phyloP scores from a whole-genome alignment of 2,329 filamentous ascomycete species.

The Lizonia empirigonia region DNA sequence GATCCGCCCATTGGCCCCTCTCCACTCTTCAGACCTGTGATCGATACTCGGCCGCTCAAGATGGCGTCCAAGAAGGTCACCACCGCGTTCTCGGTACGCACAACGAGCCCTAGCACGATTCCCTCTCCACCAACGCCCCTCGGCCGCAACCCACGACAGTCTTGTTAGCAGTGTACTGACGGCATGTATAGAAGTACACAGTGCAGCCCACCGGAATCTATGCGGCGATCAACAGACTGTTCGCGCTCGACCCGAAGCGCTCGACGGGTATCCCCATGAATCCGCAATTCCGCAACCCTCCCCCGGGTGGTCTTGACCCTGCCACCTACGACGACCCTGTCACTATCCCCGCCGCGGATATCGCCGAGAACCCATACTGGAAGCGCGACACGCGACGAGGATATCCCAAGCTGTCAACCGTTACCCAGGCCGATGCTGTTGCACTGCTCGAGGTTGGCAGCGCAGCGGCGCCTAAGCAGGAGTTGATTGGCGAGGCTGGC shows the following conservation, averaged over 20 bases:
- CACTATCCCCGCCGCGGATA: slow-evolving; percentile 80
- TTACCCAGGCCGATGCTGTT: slow-evolving; percentile 84
- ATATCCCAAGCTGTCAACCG: slow-evolving; percentile 79
- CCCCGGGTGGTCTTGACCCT: slow-evolving; percentile 75
- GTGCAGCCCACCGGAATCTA: slow-evolving; percentile 88
- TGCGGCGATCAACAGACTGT: slow-evolving; percentile 76
- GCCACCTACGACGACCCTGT: slow-evolving; percentile 79
- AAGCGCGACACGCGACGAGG: slow-evolving; percentile 85
- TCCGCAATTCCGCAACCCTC: slow-evolving; percentile 85
- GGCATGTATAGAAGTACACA: slow-evolving; percentile 80
- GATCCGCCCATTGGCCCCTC: slow-evolving; percentile 32
- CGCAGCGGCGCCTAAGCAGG: slow-evolving; percentile 78
- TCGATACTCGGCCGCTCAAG: slow-evolving; percentile 22
- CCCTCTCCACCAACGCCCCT: slow-evolving; percentile 15
- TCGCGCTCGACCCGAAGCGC: slow-evolving; percentile 84
- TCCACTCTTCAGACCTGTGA: slow-evolving; percentile 21
- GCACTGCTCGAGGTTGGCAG: slow-evolving; percentile 85
- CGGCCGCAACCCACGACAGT: not conserved
- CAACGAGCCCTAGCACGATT: slow-evolving; percentile 7
- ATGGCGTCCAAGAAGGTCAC: slow-evolving; percentile 43
- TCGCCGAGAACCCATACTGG: slow-evolving; percentile 95
- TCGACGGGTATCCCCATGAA: slow-evolving; percentile 93
- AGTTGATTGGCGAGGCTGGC: slow-evolving; percentile 76
- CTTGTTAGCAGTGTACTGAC: slow-evolving; percentile 1
- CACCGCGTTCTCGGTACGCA: slow-evolving; percentile 39